Percentiles rank a stretch among this genome's conserved stretches.
phyloP scores from a whole-genome alignment of 2,329 filamentous ascomycete genomes.

The Hypoxylon rubiginosum region DNA sequence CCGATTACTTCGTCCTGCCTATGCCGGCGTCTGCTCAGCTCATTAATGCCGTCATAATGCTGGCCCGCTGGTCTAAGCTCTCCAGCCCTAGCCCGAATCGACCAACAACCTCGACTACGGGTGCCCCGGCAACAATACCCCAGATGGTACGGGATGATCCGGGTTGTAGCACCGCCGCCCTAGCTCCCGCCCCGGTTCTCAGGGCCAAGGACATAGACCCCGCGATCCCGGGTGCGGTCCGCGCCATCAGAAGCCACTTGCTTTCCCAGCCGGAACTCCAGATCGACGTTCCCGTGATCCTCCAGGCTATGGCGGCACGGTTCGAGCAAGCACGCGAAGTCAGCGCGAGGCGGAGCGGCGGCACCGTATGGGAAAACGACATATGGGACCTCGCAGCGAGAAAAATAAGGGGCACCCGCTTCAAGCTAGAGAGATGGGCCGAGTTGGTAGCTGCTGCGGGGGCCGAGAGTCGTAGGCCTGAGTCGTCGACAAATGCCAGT shows the following conservation, averaged over 20 bases:
- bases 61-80: slow-evolving; percentile 65
- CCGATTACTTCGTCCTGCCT: slow-evolving; percentile 61
- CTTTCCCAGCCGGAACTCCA: slow-evolving; percentile 60
- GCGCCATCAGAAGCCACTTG: slow-evolving; percentile 58
- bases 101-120: slow-evolving; percentile 1
- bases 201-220: slow-evolving; percentile 53
- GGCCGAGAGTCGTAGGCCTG: slow-evolving; percentile 48
- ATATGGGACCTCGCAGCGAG: slow-evolving; percentile 64
- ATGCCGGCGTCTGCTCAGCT: slow-evolving; percentile 61
- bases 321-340: slow-evolving; percentile 58
- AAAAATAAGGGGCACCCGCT: slow-evolving; percentile 61
- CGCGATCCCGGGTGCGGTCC: slow-evolving; percentile 57
- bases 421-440: slow-evolving; percentile 62
- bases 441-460: slow-evolving; percentile 57
- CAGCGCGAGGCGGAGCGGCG: slow-evolving; percentile 48
- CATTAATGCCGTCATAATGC: slow-evolving; percentile 64
- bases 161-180: slow-evolving; percentile 17
- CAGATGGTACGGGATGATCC: slow-evolving; percentile 24
- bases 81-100: slow-evolving; percentile 53
- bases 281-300: slow-evolving; percentile 60
- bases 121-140: background rate
- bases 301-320: slow-evolving; percentile 57
- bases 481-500: slow-evolving; percentile 6
- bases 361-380: slow-evolving; percentile 58
- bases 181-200: slow-evolving; percentile 32